Evolutionary conservation across 2,329 filamentous ascomycete species (phyloP), one percentile per base, ranked within the genome.

Genomic region (Xylariaceae sp.): DNA sequence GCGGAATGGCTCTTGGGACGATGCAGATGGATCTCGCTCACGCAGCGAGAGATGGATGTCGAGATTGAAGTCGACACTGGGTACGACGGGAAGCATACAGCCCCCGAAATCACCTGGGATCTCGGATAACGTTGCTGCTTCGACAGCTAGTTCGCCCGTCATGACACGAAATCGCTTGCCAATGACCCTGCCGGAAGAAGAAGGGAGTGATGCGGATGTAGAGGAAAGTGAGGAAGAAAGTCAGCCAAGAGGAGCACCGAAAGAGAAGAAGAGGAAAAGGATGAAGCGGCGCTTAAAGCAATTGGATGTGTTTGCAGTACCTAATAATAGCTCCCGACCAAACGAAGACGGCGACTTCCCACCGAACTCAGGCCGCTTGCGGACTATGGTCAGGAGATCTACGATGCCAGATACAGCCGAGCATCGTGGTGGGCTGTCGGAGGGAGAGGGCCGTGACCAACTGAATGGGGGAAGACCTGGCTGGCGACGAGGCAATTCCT

Each of bases 141-240:
- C 74, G 8, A 59, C 66, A 11, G 54, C 67, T 4, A 72, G 63
- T 49, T 78, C 78, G 9, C 76, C 79, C 2, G 69, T 67, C 1
- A 55, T 64, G 6, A 56, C 64, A 2, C 68, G 74, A 30, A 65
- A 71, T 35, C 68, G 71, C 42, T 69, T 79, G 48, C 76, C 76
- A 48, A 12, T 42, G 38, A n/a, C 28, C 17, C 33, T 46, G 34
- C 38, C 39, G 9, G 69, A 74, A 33, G 68, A 69, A 19, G 75
- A 77, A 44, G 81, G 79, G 16, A 87, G 81, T 60, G 87, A 90
- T 61, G 80, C 85, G 1, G 88, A 93, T 61, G 87, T 84, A 2
- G 90, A 95, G 60, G 88, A 93, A 59, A 95, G 89, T 34, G 87
- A 83, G 0, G 88, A 89, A 39, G 90, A 95, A 58, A 75, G n/a